A percentile compares a stretch with the other conserved stretches of the same genome.
phyloP scores from a whole-genome alignment of 306 rosid genomes.

The Vigna reflexopilosa region DNA sequence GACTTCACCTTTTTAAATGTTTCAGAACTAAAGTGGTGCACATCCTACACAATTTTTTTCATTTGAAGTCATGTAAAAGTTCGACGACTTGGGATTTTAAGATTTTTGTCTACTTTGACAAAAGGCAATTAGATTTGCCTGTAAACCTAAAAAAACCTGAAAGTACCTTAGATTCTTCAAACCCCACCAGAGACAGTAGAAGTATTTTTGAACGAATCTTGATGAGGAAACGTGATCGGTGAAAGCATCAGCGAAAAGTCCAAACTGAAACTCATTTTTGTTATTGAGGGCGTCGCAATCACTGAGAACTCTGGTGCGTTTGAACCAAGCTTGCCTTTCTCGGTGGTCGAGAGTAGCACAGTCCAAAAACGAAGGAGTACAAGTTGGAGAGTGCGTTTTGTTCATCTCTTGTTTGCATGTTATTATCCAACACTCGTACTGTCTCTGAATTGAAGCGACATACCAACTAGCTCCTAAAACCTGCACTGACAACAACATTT shows the following conservation, averaged over 20 bases:
- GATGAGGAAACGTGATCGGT: conserved; percentile 69
- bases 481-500: conserved; percentile 67
- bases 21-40: no score
- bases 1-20: no score
- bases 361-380: conserved; percentile 62
- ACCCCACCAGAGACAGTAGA: conserved; percentile 98
- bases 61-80: no score
- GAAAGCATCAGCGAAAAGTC: conserved; percentile 86
- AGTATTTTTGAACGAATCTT: conserved; percentile 62
- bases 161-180: conserved; percentile 72
- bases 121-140: no score
- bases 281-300: conserved; percentile 65
- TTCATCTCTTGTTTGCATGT: conserved; percentile 67
- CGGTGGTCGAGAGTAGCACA: conserved; percentile 43
- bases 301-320: conserved; percentile 49
- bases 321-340: conserved; percentile 65
- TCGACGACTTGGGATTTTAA: no score
- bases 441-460: conserved; percentile 76
- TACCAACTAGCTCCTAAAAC: conserved; percentile 87
- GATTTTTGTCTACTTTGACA: no score
- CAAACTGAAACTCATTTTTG: conserved; percentile 65
- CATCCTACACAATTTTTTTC: no score
- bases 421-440: conserved; percentile 74
- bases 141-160: not conserved
- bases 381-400: conserved; percentile 75